Evolutionary conservation across 345 rosid species (phyloP).

Genomic region (Ceriops zippeliana): DNA sequence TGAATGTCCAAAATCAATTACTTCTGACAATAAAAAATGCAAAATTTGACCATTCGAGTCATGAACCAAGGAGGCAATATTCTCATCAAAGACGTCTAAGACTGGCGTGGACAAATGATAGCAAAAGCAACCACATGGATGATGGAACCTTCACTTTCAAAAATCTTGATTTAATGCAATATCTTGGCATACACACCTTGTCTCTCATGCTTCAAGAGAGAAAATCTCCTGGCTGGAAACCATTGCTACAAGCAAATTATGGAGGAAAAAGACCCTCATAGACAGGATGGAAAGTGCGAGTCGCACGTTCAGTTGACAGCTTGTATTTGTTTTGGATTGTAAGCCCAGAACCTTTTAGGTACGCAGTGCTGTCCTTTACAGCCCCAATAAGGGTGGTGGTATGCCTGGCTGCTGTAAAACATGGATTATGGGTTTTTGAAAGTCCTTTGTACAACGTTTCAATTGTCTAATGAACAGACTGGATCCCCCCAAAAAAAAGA

Average conservation of each 20-base stretch:
- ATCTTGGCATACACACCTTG: conserved; percentile 3
- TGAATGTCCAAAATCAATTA: too few species aligned
- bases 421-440: too few species aligned
- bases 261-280: not conserved
- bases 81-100: not conserved
- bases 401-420: too few species aligned
- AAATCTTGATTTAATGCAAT: not conserved
- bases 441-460: too few species aligned
- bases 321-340: not conserved
- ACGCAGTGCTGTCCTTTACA: conserved; percentile 1
- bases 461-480: too few species aligned
- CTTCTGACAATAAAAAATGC: not conserved
- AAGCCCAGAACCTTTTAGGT: conserved; percentile 8
- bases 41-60: not conserved
- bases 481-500: too few species aligned
- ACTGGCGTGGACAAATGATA: not conserved
- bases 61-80: not conserved
- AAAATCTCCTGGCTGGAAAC: not conserved
- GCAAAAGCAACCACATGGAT: conserved; percentile 15
- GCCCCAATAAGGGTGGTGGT: not conserved
- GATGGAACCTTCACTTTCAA: not conserved
- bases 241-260: not conserved
- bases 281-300: conserved; percentile 17
- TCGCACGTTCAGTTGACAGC: conserved; percentile 12
- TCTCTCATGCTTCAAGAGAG: not conserved